Conservation (phyloP, 192 early-diverging fungal genomes). For the Umbelopsis sp. region DNA sequence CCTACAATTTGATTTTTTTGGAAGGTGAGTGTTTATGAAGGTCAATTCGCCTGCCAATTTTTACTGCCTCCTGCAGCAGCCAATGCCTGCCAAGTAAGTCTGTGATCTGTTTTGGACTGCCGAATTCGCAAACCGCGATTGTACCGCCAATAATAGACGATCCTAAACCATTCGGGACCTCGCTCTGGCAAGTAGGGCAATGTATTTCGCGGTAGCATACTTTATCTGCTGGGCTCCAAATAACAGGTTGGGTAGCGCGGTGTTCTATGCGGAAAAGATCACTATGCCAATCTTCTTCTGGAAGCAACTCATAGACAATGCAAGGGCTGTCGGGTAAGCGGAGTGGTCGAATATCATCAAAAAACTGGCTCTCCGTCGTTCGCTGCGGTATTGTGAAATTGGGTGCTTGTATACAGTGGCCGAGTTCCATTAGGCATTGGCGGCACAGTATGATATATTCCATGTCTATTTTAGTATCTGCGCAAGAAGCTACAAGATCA, state of each 20-base stretch:
- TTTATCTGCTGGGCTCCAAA: background rate
- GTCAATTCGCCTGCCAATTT: background rate
- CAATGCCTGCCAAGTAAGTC: background rate
- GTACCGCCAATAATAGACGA: constrained; percentile 2
- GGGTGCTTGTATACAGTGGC: background rate
- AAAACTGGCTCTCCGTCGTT: background rate
- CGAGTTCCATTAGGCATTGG: background rate
- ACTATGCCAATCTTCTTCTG: constrained; percentile 2
- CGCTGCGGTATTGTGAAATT: background rate
- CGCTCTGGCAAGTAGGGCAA: background rate
- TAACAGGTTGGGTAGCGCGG: background rate
- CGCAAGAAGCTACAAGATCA: background rate
- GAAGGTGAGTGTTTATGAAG: background rate
- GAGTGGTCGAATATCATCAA: background rate
- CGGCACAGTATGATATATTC: background rate
- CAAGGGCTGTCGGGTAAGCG: background rate
- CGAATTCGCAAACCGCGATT: constrained; percentile 4
- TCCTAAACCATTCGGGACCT: background rate
- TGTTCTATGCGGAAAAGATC: background rate
- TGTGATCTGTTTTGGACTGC: background rate
- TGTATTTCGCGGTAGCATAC: constrained; percentile 8
- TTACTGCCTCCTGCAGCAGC: background rate
- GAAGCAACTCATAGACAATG: background rate
- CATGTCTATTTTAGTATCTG: background rate
- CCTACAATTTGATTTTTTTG: background rate